Conservation (phyloP, 2,329 filamentous ascomycete species). For the Stagonosporopsis rhizophila region DNA sequence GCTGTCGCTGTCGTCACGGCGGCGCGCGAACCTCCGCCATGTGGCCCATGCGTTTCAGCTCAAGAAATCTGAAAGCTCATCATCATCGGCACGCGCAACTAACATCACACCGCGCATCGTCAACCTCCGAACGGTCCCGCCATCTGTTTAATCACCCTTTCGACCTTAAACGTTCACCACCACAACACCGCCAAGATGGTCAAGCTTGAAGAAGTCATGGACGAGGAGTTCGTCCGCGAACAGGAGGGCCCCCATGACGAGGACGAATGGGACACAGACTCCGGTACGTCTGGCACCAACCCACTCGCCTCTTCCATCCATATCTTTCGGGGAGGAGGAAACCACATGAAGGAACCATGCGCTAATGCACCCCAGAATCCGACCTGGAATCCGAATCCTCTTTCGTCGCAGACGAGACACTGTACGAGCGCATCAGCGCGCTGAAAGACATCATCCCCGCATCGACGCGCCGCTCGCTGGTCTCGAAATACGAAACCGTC, state of each 20-base stretch:
- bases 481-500: constrained; percentile 56
- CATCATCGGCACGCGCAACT: constrained; percentile 12
- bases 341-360: not conserved
- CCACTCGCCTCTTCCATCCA: not conserved
- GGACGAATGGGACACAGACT: constrained; percentile 90
- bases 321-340: not conserved
- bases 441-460: constrained; percentile 84
- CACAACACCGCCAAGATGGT: constrained; percentile 71
- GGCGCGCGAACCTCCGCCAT: not conserved
- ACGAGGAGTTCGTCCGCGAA: constrained; percentile 86
- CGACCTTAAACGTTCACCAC: not conserved
- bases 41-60: constrained; percentile 1
- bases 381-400: constrained; percentile 17
- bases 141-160: not conserved
- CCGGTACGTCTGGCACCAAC: constrained; percentile 65
- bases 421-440: constrained; percentile 72
- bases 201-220: constrained; percentile 94
- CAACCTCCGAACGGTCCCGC: constrained; percentile 1
- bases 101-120: constrained; percentile 7
- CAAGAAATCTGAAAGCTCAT: constrained; percentile 21
- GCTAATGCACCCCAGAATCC: constrained; percentile 10
- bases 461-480: constrained; percentile 68
- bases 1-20: not conserved
- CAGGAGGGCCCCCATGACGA: constrained; percentile 75
- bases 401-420: constrained; percentile 42